Conservation (phyloP, 192 early-diverging fungal species). For the Coemansia sp. region DNA sequence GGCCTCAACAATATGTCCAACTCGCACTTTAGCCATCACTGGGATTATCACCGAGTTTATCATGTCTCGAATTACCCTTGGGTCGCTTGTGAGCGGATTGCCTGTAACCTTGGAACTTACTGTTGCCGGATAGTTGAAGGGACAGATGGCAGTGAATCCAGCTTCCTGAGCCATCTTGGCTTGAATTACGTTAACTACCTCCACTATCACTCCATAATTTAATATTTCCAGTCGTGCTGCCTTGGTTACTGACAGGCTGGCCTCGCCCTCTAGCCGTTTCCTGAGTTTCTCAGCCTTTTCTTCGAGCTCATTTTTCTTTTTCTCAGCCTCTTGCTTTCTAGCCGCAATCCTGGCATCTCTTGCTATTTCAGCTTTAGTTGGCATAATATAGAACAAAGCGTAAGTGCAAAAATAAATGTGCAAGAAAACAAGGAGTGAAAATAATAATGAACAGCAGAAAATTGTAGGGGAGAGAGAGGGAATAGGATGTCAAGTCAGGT, state of each 20-base stretch:
- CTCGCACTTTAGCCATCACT: slow-evolving; percentile 2
- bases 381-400: not conserved
- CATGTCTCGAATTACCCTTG: not conserved
- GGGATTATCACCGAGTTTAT: slow-evolving; percentile 9
- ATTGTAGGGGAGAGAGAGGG: too few species aligned
- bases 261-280: not conserved
- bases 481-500: too few species aligned
- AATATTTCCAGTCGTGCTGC: not conserved
- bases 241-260: not conserved
- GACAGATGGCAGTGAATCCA: not conserved
- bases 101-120: not conserved
- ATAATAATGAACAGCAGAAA: not conserved
- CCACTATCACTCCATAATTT: not conserved
- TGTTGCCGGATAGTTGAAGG: not conserved
- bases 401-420: not conserved
- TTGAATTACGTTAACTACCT: not conserved
- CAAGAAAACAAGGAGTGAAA: not conserved
- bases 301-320: not conserved
- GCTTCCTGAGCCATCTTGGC: not conserved
- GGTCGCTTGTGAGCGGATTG: not conserved
- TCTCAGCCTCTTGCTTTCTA: too few species aligned
- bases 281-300: not conserved
- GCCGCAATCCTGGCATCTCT: not conserved
- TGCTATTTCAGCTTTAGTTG: not conserved
- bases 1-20: slow-evolving; percentile 16